These are phyloP conservation scores for Aspergillus quadrilineatus DNA, from an alignment of 2,329 filamentous ascomycete species.

Conservation along the genomic window DNA sequence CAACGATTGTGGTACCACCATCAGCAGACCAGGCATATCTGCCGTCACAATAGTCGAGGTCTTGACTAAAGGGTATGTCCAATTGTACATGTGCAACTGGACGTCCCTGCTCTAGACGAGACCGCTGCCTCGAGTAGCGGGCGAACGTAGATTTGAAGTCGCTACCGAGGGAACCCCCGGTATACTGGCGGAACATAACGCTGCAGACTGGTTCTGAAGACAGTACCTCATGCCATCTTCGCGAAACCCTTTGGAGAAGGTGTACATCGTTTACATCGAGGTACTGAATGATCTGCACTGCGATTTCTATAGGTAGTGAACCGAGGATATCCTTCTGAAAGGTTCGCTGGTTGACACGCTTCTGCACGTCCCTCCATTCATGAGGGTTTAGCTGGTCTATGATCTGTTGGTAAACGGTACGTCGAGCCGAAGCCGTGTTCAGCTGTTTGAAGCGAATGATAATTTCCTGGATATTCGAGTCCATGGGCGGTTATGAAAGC, in stretches of 20 bases:
- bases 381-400: conserved; percentile 26
- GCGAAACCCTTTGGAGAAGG: conserved; percentile 33
- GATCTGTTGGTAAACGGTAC: conserved; percentile 24
- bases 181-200: conserved; percentile 19
- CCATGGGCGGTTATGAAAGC: neutral
- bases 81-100: conserved; percentile 14
- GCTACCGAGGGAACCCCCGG: conserved; percentile 3
- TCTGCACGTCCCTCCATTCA: conserved; percentile 35
- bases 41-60: conserved; percentile 23
- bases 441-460: conserved; percentile 25
- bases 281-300: conserved; percentile 26
- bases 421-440: conserved; percentile 23
- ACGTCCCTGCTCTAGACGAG: conserved; percentile 26
- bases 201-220: conserved; percentile 26
- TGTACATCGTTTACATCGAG: conserved; percentile 31
- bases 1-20: conserved; percentile 11
- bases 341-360: conserved; percentile 19
- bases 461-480: conserved; percentile 14
- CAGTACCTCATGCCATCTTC: conserved; percentile 31
- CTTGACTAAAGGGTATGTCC: neutral
- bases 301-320: conserved; percentile 35
- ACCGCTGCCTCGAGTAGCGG: conserved; percentile 24
- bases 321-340: conserved; percentile 37
- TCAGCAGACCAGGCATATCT: conserved; percentile 22
- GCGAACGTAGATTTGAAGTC: conserved; percentile 11